Percentiles rank a stretch among this genome's conserved stretches.
These are phyloP conservation scores for Xylariaceae sp. DNA, from an alignment of 2,329 filamentous ascomycete species.

Conservation along the genomic window DNA sequence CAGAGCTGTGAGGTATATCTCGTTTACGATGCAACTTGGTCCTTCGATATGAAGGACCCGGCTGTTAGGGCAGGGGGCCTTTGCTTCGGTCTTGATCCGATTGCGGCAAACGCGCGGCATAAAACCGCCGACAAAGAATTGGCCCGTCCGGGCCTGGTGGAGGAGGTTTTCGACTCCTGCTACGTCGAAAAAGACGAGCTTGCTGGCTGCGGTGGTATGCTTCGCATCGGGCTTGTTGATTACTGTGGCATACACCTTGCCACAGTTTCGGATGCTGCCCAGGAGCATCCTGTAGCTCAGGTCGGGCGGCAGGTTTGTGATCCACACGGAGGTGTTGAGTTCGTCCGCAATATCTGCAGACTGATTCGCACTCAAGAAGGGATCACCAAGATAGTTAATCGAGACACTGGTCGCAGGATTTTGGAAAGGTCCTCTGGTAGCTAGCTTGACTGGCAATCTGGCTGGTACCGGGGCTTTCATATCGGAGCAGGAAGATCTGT, in stretches of 20 bases:
- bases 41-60: constrained; percentile 49
- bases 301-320: constrained; percentile 45
- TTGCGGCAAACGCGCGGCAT: constrained; percentile 41
- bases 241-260: constrained; percentile 46
- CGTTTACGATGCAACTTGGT: constrained; percentile 39
- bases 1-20: constrained; percentile 33
- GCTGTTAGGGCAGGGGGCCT: constrained; percentile 29
- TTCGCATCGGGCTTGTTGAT: constrained; percentile 44
- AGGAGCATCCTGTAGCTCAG: constrained; percentile 42
- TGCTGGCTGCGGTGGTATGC: constrained; percentile 30
- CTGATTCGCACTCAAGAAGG: constrained; percentile 33
- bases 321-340: constrained; percentile 47
- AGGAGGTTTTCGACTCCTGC: constrained; percentile 45
- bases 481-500: too few relatives aligned
- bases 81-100: constrained; percentile 40
- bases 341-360: constrained; percentile 36
- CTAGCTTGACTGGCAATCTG: not conserved
- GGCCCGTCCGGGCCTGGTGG: constrained; percentile 37
- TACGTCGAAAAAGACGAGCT: constrained; percentile 45
- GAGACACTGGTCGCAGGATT: constrained; percentile 11
- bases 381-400: constrained; percentile 36
- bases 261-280: constrained; percentile 38
- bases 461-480: not conserved
- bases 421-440: not conserved
- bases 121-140: constrained; percentile 37